Conservation (phyloP, 1,284 basidiomycete genomes). For the Moesziomyces antarcticus region DNA sequence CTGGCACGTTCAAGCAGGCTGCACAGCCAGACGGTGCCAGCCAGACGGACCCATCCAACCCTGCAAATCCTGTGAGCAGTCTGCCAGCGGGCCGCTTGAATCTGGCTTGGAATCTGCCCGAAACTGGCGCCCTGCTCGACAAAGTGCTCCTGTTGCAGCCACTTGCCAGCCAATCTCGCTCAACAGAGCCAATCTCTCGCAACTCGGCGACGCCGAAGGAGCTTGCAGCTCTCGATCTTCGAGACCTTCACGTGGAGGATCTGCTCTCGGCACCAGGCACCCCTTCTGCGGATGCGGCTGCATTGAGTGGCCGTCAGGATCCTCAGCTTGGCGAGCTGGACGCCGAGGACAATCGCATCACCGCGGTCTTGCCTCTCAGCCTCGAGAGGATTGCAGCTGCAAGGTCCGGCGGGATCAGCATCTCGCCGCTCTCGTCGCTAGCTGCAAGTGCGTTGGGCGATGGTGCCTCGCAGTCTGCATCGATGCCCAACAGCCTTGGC, state of each 20-base stretch:
- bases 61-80: background rate
- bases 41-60: background rate
- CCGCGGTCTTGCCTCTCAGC: slow-evolving; percentile 36
- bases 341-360: slow-evolving; percentile 6
- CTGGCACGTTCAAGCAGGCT: background rate
- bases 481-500: slow-evolving; percentile 16
- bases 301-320: background rate
- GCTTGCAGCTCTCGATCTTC: slow-evolving; percentile 20
- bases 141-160: slow-evolving; percentile 23
- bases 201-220: background rate
- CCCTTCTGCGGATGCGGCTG: background rate
- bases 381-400: slow-evolving; percentile 38
- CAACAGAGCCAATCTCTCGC: background rate
- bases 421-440: slow-evolving; percentile 16
- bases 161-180: background rate
- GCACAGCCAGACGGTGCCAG: slow-evolving; percentile 5
- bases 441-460: slow-evolving; percentile 1
- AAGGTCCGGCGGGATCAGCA: slow-evolving; percentile 15
- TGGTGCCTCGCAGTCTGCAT: background rate
- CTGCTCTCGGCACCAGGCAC: slow-evolving; percentile 8
- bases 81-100: slow-evolving; percentile 8
- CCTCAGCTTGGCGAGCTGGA: too few relatives aligned
- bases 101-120: slow-evolving; percentile 31
- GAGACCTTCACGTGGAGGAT: slow-evolving; percentile 5
- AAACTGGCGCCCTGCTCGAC: slow-evolving; percentile 21